These are phyloP conservation scores for Abortiporus biennis DNA, from an alignment of 1,284 basidiomycete species.

Conservation along the genomic window DNA sequence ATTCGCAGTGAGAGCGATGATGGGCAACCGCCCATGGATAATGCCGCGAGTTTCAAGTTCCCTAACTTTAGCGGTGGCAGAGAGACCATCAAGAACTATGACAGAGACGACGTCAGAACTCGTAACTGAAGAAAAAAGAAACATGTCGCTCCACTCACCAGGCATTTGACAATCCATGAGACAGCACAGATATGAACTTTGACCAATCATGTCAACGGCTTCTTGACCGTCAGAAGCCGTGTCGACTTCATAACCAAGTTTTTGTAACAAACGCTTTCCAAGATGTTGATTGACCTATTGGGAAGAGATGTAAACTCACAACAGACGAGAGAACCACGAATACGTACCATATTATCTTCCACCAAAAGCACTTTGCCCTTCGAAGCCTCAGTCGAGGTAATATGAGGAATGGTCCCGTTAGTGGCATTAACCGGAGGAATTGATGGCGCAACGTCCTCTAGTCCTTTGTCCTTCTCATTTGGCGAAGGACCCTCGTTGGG, in stretches of 20 bases:
- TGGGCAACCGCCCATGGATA: conserved; percentile 19
- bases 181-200: conserved; percentile 18
- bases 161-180: conserved; percentile 26
- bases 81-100: conserved; percentile 23
- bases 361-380: conserved; percentile 19
- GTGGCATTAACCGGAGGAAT: too few relatives aligned
- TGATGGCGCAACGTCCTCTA: not conserved
- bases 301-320: not conserved
- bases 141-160: too few relatives aligned
- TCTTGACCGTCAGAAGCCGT: conserved; percentile 23
- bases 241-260: conserved; percentile 22
- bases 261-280: conserved; percentile 22
- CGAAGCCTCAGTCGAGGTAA: not conserved
- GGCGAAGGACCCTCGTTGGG: conserved; percentile 12
- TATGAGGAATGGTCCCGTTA: not conserved
- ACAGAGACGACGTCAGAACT: too few relatives aligned
- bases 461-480: conserved; percentile 2
- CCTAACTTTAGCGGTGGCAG: conserved; percentile 20
- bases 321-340: not conserved
- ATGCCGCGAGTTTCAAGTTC: conserved; percentile 20
- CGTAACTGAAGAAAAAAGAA: too few relatives aligned
- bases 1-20: conserved; percentile 26
- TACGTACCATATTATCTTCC: conserved; percentile 21
- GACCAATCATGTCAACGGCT: conserved; percentile 17
- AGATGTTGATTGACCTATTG: conserved; percentile 23